Percentiles rank a stretch among this genome's conserved stretches.
Evolutionary conservation across 305 asterid species (phyloP).

Genomic region (Ilex paraguariensis): DNA sequence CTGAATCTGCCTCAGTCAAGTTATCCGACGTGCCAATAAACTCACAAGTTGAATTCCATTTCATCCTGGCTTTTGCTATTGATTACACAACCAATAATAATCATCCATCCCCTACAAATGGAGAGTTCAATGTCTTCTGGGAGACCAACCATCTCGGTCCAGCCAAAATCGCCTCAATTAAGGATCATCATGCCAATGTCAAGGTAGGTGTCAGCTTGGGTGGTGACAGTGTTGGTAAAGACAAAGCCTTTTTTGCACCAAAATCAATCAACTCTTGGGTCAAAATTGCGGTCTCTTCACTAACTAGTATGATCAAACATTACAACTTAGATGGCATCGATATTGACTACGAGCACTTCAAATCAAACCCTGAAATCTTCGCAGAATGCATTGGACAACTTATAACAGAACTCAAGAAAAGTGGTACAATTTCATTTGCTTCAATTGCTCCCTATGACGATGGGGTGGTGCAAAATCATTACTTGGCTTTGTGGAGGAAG

Average conservation of each 20-base stretch:
- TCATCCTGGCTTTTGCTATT: conserved; percentile 63
- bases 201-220: conserved; percentile 56
- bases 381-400: conserved; percentile 47
- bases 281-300: conserved; percentile 53
- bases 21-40: conserved; percentile 56
- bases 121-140: conserved; percentile 60
- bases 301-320: conserved; percentile 32
- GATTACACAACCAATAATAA: conserved; percentile 44
- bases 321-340: conserved; percentile 62
- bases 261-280: conserved; percentile 44
- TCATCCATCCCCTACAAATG: conserved; percentile 49
- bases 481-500: conserved; percentile 47
- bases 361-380: conserved; percentile 32
- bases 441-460: conserved; percentile 67
- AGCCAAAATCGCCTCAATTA: conserved; percentile 37
- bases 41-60: conserved; percentile 57
- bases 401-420: conserved; percentile 36
- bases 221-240: conserved; percentile 42
- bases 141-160: conserved; percentile 53
- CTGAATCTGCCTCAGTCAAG: conserved; percentile 45
- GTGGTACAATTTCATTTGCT: conserved; percentile 44
- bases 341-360: conserved; percentile 64
- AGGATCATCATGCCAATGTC: conserved; percentile 36
- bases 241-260: conserved; percentile 41
- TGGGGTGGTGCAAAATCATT: conserved; percentile 47